Base-by-base conservation (phyloP, 352 stramenopile species). In the Phytophthora quininea region DNA sequence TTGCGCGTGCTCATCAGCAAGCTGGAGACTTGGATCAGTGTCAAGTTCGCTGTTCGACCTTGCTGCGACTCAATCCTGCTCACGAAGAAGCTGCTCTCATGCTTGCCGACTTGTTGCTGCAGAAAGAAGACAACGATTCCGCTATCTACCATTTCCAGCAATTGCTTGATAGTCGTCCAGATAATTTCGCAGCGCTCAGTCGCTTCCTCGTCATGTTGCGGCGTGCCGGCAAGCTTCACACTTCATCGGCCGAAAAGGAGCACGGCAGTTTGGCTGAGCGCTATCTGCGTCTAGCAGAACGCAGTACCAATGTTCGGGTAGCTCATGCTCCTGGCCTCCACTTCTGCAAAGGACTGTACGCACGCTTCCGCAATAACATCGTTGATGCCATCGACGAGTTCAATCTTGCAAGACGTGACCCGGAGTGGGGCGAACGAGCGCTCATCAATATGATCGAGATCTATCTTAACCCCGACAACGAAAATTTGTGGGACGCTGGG, bases 401-500 rank as follows among this genome's bases (percentile, higher is more conserved):
- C 62, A 98, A 98, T 57, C 74, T 96, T 8, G 90, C 89, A 8
- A 72, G 95, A 6, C 79, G 84, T 35, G 90, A 98, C 62, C 80
- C 87, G 9, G 88, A 96, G 62, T 98, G 91, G 91, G 95, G 93
- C 29, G 66, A 86, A 30, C 74, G 75, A 7, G 91, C 95, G 40
- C 79, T 98, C n/a, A 83, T 94, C 38, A 86, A 97, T 64, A 97
- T 98, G 88, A 92, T 97, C 52, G 86, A 98, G 73, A 94, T 98
- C 48, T 98, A 98, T 64, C 61, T 98, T 29, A 98, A 97, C 58
- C 94, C 94, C 6, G 93, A 98, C 69, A 95, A 95, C 27, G 92
- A 97, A 43, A 97, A 97, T 56, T 50, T 98, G 11, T 98, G 93
- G 93, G 90, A 97, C n/a, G 42, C 58, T 45, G 69, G 58, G 10